Evolutionary conservation across 495 filamentous ascomycete genomes (phyloP).

Genomic region (Mycothermus thermophilus): DNA sequence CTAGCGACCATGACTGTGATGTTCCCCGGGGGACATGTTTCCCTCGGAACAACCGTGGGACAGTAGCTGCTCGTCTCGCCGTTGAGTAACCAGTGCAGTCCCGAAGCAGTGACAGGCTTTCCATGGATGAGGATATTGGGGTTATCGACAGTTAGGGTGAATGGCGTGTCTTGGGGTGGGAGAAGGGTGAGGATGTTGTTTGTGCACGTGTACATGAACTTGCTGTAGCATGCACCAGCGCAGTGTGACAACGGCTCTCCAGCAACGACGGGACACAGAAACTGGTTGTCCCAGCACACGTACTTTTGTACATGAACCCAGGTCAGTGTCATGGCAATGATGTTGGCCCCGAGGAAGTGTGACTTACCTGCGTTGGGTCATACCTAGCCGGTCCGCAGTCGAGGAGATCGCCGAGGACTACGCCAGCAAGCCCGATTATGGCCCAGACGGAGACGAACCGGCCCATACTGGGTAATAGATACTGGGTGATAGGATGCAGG

Average conservation of each 20-base stretch:
- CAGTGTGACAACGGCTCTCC: constrained; percentile 18
- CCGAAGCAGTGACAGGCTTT: constrained; percentile 24
- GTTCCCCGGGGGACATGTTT: constrained; percentile 18
- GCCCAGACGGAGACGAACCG: constrained; percentile 5
- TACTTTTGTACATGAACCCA: constrained; percentile 10
- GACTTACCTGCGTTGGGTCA: constrained; percentile 17
- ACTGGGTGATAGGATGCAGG: neutral
- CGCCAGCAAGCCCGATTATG: constrained; percentile 7
- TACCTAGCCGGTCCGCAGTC: constrained; percentile 17
- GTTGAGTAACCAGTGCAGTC: constrained; percentile 28
- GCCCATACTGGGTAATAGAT: too few species aligned
- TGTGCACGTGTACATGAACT: constrained; percentile 29
- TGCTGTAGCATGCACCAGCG: constrained; percentile 23
- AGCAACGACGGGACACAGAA: constrained; percentile 19
- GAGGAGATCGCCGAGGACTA: constrained; percentile 8
- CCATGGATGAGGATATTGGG: constrained; percentile 31
- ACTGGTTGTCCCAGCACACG: constrained; percentile 19
- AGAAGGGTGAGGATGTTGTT: constrained; percentile 19
- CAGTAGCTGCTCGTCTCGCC: constrained; percentile 29
- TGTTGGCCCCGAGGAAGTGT: neutral
- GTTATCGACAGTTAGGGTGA: constrained; percentile 25
- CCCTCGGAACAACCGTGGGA: constrained; percentile 13
- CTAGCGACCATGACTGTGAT: constrained; percentile 12
- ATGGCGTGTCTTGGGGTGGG: constrained; percentile 23
- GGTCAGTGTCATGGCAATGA: too few species aligned